Evolutionary conservation across 139 green algal genomes (phyloP).

Genomic region (Micromonas commoda): DNA sequence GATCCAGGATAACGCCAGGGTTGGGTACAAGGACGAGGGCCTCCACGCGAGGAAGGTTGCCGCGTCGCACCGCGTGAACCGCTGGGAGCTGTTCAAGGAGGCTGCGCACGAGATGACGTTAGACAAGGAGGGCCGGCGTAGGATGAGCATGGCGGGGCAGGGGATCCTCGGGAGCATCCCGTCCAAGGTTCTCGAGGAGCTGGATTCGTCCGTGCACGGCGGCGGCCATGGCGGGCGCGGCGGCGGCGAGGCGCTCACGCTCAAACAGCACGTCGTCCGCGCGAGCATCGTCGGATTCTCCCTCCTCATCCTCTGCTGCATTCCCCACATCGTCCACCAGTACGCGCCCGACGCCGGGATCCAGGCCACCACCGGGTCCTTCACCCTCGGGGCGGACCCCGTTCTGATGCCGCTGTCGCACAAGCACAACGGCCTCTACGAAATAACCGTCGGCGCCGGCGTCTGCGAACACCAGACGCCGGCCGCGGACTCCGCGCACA

Average conservation of each 20-base stretch:
- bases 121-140: neutral
- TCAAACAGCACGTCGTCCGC: neutral
- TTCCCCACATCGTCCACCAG: neutral
- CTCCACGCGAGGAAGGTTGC: neutral
- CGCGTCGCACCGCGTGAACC: neutral
- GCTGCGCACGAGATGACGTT: neutral
- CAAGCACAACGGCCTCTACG: neutral
- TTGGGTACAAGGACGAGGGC: neutral
- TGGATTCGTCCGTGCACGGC: no score
- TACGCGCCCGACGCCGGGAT: neutral
- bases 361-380: neutral
- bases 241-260: no score
- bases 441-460: neutral
- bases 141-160: neutral
- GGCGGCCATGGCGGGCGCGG: no score
- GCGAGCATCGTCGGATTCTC: neutral
- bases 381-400: neutral
- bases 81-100: neutral
- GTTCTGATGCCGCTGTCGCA: neutral
- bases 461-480: neutral
- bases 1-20: constrained; percentile 4
- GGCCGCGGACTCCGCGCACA: neutral
- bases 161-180: neutral
- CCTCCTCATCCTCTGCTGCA: neutral
- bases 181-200: no score